A percentile compares a stretch with the other conserved stretches of the same genome.
These are phyloP conservation scores for Yarrowia yakushimensis DNA, from an alignment of 805 yeast species.

Conservation along the genomic window DNA sequence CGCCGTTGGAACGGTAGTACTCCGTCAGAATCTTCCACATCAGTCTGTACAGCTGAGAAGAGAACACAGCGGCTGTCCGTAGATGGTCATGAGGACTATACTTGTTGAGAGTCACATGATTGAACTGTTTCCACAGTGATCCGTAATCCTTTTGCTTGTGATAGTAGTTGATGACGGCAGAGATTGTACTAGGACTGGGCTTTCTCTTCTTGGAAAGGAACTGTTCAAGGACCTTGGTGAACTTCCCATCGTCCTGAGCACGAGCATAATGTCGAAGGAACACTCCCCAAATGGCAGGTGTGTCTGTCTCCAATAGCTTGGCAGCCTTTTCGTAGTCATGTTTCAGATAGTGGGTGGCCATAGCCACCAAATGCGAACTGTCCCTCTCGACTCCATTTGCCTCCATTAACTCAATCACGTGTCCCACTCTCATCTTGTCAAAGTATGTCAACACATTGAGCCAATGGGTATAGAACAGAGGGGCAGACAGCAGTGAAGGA, in stretches of 20 bases:
- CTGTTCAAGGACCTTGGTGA: background rate
- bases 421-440: background rate
- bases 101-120: background rate
- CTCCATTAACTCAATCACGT: background rate
- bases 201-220: background rate
- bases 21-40: constrained; percentile 3
- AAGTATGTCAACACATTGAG: constrained; percentile 9
- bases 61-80: background rate
- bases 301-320: background rate
- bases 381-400: background rate
- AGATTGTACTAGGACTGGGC: background rate
- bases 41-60: background rate
- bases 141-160: background rate
- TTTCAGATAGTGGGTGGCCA: constrained; percentile 1
- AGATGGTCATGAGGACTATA: background rate
- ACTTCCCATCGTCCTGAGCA: background rate
- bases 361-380: background rate
- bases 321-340: background rate
- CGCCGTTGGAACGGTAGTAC: background rate
- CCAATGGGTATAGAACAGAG: background rate
- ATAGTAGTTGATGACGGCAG: constrained; percentile 5
- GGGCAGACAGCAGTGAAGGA: background rate
- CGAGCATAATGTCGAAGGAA: constrained; percentile 13
- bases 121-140: background rate
- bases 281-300: background rate